Percentiles rank a stretch among this genome's conserved stretches.
phyloP scores from a whole-genome alignment of 176 grass and related monocot genomes.

The Avena insularis region DNA sequence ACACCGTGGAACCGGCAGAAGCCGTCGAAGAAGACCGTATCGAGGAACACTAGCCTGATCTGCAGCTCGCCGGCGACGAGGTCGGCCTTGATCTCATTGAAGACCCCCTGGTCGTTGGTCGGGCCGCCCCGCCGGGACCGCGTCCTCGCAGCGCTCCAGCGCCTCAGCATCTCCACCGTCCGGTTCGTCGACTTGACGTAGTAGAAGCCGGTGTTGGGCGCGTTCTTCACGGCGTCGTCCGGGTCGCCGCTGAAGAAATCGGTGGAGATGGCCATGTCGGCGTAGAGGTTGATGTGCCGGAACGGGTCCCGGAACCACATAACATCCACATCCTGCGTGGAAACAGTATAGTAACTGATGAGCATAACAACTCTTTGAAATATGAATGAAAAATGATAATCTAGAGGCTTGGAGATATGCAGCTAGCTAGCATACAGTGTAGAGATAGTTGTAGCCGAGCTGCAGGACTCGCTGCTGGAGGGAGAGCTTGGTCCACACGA shows the following conservation, averaged over 20 bases:
- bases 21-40: conserved; percentile 44
- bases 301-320: conserved; percentile 67
- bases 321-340: conserved; percentile 55
- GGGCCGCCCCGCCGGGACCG: conserved; percentile 3
- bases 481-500: conserved; percentile 65
- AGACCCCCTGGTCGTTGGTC: conserved; percentile 49
- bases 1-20: conserved; percentile 53
- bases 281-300: conserved; percentile 40
- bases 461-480: conserved; percentile 61
- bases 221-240: conserved; percentile 22
- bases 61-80: conserved; percentile 7
- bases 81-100: conserved; percentile 52
- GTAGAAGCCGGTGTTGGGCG: conserved; percentile 55
- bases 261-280: conserved; percentile 47
- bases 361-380: not conserved
- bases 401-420: not conserved
- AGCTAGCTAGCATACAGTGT: conserved; percentile 44
- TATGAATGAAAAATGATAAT: not conserved
- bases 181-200: conserved; percentile 52
- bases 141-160: conserved; percentile 47
- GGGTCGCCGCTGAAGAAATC: conserved; percentile 47
- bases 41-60: conserved; percentile 48
- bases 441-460: conserved; percentile 77
- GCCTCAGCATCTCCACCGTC: conserved; percentile 39
- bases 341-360: not conserved